A percentile compares a stretch with the other conserved stretches of the same genome.
Evolutionary conservation across 768 basidiomycete genomes (phyloP).

Genomic region (Tulasnella sp.): DNA sequence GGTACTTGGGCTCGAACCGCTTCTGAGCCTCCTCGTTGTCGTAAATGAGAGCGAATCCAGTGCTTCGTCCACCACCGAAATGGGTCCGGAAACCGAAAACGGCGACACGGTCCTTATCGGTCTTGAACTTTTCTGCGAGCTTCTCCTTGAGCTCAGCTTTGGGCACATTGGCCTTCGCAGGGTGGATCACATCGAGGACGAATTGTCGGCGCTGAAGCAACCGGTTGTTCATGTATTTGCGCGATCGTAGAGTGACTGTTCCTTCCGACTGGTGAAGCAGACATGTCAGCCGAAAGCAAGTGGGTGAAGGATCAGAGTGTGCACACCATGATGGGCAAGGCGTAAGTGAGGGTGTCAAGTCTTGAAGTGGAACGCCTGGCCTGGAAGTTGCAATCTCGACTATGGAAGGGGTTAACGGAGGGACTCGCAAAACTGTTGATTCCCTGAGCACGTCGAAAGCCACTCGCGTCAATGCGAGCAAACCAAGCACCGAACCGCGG

Average conservation of each 20-base stretch:
- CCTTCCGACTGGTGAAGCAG: constrained; percentile 40
- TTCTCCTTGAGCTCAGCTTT: constrained; percentile 87
- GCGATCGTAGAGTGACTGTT: constrained; percentile 91
- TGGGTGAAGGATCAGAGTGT: background rate
- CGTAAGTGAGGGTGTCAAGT: background rate
- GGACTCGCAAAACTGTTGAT: background rate
- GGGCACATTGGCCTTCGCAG: constrained; percentile 89
- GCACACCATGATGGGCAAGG: constrained; percentile 1
- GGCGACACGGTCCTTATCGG: constrained; percentile 82
- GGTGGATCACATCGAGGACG: constrained; percentile 90
- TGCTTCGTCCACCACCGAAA: constrained; percentile 97
- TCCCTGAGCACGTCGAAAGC: constrained; percentile 10
- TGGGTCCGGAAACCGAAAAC: constrained; percentile 91
- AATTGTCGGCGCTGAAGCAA: constrained; percentile 95
- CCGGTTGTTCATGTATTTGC: constrained; percentile 99
- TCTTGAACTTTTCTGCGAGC: constrained; percentile 88
- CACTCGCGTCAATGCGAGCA: constrained; percentile 4
- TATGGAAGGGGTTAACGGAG: background rate
- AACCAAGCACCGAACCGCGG: background rate
- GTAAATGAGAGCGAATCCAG: constrained; percentile 96
- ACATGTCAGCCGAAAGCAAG: background rate
- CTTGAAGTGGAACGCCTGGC: background rate
- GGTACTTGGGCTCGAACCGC: constrained; percentile 96
- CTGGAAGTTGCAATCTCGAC: constrained; percentile 2
- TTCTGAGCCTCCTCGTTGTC: constrained; percentile 90